A percentile compares a stretch with the other conserved stretches of the same genome.
These are phyloP conservation scores for Arthroderma sp. DNA, from an alignment of 2,329 filamentous ascomycete species.

Conservation along the genomic window DNA sequence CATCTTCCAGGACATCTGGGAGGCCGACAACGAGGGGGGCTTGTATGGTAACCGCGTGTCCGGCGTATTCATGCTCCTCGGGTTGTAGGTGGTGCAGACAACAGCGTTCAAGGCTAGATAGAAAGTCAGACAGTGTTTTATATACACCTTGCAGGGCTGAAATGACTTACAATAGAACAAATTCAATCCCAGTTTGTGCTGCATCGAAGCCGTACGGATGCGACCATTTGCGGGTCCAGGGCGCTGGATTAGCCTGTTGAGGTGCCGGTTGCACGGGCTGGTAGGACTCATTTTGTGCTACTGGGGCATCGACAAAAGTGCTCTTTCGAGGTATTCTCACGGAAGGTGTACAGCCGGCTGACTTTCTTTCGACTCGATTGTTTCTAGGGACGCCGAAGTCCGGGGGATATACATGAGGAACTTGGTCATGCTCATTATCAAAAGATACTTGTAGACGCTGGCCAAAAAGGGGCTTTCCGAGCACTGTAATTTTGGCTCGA, in stretches of 20 bases:
- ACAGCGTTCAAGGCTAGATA: constrained; percentile 16
- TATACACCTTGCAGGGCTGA: not conserved
- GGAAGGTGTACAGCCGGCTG: no score
- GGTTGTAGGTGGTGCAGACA: constrained; percentile 15
- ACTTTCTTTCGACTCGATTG: no score
- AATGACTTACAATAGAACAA: constrained; percentile 16
- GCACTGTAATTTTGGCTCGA: constrained; percentile 9
- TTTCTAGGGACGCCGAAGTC: constrained; percentile 2
- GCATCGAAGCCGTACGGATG: constrained; percentile 18
- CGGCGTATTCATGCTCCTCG: constrained; percentile 10
- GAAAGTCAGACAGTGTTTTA: not conserved
- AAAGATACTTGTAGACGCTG: constrained; percentile 11
- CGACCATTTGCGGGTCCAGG: constrained; percentile 1
- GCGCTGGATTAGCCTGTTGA: not conserved
- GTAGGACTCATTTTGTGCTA: constrained; percentile 1
- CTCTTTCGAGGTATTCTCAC: no score
- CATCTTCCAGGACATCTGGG: constrained; percentile 10
- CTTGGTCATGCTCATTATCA: not conserved
- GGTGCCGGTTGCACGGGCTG: not conserved
- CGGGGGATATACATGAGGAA: constrained; percentile 7
- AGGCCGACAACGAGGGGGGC: constrained; percentile 15
- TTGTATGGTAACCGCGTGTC: constrained; percentile 19
- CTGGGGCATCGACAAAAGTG: no score
- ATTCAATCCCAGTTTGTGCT: constrained; percentile 20
- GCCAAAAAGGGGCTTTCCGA: constrained; percentile 9